Evolutionary conservation across 371 early-diverging fungal genomes (phyloP), one percentile per base, ranked within the genome.

Genomic region (Apophysomyces variabilis): DNA sequence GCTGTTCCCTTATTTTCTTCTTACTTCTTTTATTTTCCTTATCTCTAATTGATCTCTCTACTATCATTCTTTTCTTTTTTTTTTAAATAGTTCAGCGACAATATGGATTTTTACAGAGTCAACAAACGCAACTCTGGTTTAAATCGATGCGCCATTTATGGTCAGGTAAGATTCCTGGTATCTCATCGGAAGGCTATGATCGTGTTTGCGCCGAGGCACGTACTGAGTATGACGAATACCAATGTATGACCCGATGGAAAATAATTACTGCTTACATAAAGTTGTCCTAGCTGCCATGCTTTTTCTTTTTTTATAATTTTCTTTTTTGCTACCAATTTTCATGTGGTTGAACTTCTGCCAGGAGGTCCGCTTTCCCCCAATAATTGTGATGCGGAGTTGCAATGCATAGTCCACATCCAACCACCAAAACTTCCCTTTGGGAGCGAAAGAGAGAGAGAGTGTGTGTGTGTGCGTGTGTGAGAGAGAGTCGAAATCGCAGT

Each of bases 141-240:
- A 77, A 78, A 58, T 77, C 77, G 7, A 78, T 79, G 76, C 75
- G 75, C 54, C 68, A 63, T 26, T 79, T 76, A 73, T 79, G 79
- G 79, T 63, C 77, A 14, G 61, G 68, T 7, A 75, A 76, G 58
- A 61, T 75, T 8, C 54, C 54, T 21, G 65, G 71, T 12, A 61
- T 73, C n/a, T 59, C 73, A 12, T 61, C 43, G 18, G 59, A 65
- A 12, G 67, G 69, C 39, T 72, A 72, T 37, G 75, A 72, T 39
- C 61, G 57, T 8, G 67, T 75, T 12, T 72, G 75, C 36, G 38
- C 36, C 26, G 65, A 66, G 46, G 75, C 75, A 4, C 39, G 72
- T 65, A 63, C 69, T 6, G 75, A 75, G 36, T 75, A 72, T 66
- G 75, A 75, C 14, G 68, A 72, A 41, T 75, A 72, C 37, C 63